phyloP scores from a whole-genome alignment of 176 grass and related monocot species.

The Lolium rigidum region DNA sequence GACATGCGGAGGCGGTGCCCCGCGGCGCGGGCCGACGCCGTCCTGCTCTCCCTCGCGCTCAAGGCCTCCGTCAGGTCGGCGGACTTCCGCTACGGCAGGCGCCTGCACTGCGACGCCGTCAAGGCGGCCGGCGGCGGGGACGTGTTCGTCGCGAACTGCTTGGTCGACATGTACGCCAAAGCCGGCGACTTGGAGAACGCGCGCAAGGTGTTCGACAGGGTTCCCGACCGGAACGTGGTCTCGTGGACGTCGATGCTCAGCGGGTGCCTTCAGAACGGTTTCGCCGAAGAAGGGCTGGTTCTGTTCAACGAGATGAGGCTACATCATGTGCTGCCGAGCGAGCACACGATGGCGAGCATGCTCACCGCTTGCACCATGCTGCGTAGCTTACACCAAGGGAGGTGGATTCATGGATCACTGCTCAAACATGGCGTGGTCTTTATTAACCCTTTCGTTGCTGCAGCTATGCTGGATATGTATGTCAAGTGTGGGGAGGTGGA shows the following conservation, averaged over 20 bases:
- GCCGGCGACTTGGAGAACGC: slow-evolving; percentile 47
- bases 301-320: slow-evolving; percentile 64
- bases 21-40: slow-evolving; percentile 38
- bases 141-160: slow-evolving; percentile 57
- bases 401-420: slow-evolving; percentile 68
- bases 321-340: slow-evolving; percentile 20
- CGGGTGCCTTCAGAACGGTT: slow-evolving; percentile 56
- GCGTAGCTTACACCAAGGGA: slow-evolving; percentile 56
- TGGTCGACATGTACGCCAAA: slow-evolving; percentile 68
- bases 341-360: slow-evolving; percentile 50
- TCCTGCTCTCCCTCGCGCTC: slow-evolving; percentile 61
- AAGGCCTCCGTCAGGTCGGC: slow-evolving; percentile 56
- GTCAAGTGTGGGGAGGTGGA: slow-evolving; percentile 56
- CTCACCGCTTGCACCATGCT: slow-evolving; percentile 51
- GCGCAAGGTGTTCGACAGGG: slow-evolving; percentile 49
- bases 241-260: slow-evolving; percentile 67
- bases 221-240: slow-evolving; percentile 55
- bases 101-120: slow-evolving; percentile 46
- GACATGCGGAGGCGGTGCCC: slow-evolving; percentile 40
- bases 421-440: slow-evolving; percentile 46
- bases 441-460: slow-evolving; percentile 51
- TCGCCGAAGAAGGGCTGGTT: slow-evolving; percentile 32
- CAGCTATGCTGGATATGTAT: slow-evolving; percentile 68
- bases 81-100: slow-evolving; percentile 51
- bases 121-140: slow-evolving; percentile 52